Conservation (phyloP, 2,329 filamentous ascomycete species). For the Colletotrichum orbiculare region DNA sequence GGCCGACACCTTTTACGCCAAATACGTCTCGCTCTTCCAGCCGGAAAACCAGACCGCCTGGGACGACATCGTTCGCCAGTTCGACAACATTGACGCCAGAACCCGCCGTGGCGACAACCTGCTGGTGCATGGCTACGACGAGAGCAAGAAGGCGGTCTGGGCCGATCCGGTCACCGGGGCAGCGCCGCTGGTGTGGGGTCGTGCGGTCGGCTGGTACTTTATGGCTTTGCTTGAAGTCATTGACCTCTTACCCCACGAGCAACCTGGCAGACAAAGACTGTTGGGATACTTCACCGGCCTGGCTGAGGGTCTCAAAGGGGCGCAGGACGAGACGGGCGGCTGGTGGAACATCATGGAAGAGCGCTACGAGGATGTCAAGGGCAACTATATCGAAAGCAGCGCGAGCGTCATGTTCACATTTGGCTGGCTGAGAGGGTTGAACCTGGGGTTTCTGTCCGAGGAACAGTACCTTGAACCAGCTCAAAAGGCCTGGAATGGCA, state of each 20-base stretch:
- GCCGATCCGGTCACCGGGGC: slow-evolving; percentile 61
- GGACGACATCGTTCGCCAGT: slow-evolving; percentile 57
- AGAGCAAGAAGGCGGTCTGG: slow-evolving; percentile 59
- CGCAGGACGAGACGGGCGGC: slow-evolving; percentile 57
- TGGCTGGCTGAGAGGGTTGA: slow-evolving; percentile 57
- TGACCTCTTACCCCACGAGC: slow-evolving; percentile 53
- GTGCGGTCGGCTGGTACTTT: slow-evolving; percentile 65
- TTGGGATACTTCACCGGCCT: slow-evolving; percentile 53
- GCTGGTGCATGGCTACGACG: slow-evolving; percentile 66
- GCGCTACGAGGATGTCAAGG: slow-evolving; percentile 55
- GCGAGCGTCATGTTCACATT: slow-evolving; percentile 69
- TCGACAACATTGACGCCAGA: slow-evolving; percentile 56
- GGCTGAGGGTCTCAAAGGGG: slow-evolving; percentile 52
- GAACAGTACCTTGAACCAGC: slow-evolving; percentile 39
- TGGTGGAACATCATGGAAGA: slow-evolving; percentile 70
- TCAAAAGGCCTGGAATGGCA: slow-evolving; percentile 44
- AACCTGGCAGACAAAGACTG: slow-evolving; percentile 50
- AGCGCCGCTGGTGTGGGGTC: slow-evolving; percentile 63
- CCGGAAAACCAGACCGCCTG: slow-evolving; percentile 52
- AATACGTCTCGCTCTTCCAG: slow-evolving; percentile 52
- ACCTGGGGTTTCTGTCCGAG: slow-evolving; percentile 43
- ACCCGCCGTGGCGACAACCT: slow-evolving; percentile 53
- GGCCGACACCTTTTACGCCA: slow-evolving; percentile 57
- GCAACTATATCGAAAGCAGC: slow-evolving; percentile 71
- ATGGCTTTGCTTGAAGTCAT: slow-evolving; percentile 62